A percentile compares a stretch with the other conserved stretches of the same genome.
These are phyloP conservation scores for Zizania latifolia DNA, from an alignment of 176 grass and related monocot genomes.

Conservation along the genomic window DNA sequence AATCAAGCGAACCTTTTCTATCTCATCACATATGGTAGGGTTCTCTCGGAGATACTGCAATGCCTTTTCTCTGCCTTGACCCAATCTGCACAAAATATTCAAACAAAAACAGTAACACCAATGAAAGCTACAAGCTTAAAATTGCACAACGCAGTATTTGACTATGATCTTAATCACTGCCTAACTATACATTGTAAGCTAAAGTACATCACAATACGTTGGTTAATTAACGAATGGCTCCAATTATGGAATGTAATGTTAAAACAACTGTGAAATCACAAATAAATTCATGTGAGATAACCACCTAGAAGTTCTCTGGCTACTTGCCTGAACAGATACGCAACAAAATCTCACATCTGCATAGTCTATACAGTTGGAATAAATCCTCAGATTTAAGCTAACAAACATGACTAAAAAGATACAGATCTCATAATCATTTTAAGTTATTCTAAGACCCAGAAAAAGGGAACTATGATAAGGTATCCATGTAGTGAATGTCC, in stretches of 20 bases:
- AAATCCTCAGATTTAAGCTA: background rate
- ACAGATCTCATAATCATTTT: background rate
- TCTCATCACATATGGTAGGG: conserved; percentile 54
- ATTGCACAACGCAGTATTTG: background rate
- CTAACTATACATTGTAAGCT: background rate
- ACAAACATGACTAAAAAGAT: background rate
- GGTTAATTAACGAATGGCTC: background rate
- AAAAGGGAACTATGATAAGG: background rate
- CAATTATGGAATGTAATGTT: background rate
- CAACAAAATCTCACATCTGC: background rate
- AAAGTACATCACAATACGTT: too few species aligned
- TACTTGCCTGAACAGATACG: background rate
- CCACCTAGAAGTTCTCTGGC: background rate
- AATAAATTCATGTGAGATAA: background rate
- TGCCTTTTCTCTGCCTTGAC: conserved; percentile 90
- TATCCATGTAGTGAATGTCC: background rate
- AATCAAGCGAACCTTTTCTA: conserved; percentile 74
- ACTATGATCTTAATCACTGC: background rate
- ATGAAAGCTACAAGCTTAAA: background rate
- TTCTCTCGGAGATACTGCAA: conserved; percentile 81
- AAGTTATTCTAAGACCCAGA: background rate
- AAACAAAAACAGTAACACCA: background rate
- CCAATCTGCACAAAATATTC: conserved; percentile 44
- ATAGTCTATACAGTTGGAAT: background rate
- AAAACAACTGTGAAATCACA: background rate